These are phyloP conservation scores for Fusarium udum DNA, from an alignment of 2,329 filamentous ascomycete species.

Conservation along the genomic window DNA sequence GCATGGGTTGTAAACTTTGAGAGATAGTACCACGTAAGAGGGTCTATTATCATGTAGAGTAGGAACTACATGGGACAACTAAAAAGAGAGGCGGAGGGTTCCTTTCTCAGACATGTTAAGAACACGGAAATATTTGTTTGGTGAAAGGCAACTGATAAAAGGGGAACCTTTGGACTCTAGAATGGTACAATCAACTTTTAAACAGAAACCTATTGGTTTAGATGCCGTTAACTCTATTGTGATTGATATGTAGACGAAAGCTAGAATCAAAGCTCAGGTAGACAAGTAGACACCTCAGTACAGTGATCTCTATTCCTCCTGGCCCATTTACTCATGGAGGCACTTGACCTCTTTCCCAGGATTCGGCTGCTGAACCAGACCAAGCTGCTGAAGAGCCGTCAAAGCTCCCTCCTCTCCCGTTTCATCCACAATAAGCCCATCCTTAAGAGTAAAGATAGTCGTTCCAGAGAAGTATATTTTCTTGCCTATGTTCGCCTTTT, in stretches of 20 bases:
- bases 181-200: no score
- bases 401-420: neutral
- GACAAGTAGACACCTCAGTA: neutral
- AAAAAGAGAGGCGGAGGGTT: no score
- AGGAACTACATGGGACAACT: accelerated
- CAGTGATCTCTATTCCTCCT: neutral
- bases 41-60: neutral
- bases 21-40: neutral
- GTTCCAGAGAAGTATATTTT: neutral
- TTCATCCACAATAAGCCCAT: neutral
- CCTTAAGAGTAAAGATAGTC: neutral
- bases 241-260: no score
- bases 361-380: neutral
- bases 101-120: accelerated
- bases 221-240: no score
- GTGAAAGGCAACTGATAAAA: no score
- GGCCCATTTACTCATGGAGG: neutral
- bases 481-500: neutral
- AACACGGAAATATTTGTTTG: no score
- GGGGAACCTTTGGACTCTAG: no score
- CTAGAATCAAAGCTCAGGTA: neutral
- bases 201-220: no score
- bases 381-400: neutral
- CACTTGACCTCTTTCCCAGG: neutral
- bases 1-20: neutral